Conservation (phyloP, 2,329 filamentous ascomycete species). For the Achaetomium macrosporum region DNA sequence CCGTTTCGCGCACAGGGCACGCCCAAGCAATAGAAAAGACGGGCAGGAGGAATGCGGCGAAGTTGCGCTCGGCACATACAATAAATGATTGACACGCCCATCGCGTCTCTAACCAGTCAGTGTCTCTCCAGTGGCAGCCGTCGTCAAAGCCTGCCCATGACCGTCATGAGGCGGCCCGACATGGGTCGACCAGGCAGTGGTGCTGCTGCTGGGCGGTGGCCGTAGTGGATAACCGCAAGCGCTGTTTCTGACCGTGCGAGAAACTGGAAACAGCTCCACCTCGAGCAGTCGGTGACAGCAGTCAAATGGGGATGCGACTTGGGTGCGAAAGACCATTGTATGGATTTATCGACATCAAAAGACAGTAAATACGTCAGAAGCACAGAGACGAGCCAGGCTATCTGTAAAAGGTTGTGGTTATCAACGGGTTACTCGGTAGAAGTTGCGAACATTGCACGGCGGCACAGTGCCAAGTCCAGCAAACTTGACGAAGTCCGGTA, state of each 20-base stretch:
- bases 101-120: not conserved
- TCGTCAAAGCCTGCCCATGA: not conserved
- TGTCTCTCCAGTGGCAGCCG: slow-evolving; percentile 2
- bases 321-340: slow-evolving; percentile 8
- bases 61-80: slow-evolving; percentile 3
- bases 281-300: slow-evolving; percentile 5
- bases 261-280: slow-evolving; percentile 1
- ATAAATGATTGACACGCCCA: not conserved
- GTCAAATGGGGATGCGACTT: slow-evolving; percentile 13
- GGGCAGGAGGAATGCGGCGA: slow-evolving; percentile 8
- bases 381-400: not conserved
- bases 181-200: slow-evolving; percentile 10
- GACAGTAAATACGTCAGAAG: not conserved
- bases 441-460: slow-evolving; percentile 11
- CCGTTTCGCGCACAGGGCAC: not conserved
- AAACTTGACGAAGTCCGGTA: slow-evolving; percentile 7
- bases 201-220: slow-evolving; percentile 10
- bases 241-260: slow-evolving; percentile 16
- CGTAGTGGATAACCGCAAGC: slow-evolving; percentile 12
- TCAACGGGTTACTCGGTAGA: not conserved
- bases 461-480: slow-evolving; percentile 21
- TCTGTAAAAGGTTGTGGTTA: not conserved
- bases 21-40: not conserved
- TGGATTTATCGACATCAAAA: not conserved
- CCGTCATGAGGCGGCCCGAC: slow-evolving; percentile 5